A percentile compares a stretch with the other conserved stretches of the same genome.
These are phyloP conservation scores for Saccharomycopsis amapae DNA, from an alignment of 805 yeast genomes.

Conservation along the genomic window DNA sequence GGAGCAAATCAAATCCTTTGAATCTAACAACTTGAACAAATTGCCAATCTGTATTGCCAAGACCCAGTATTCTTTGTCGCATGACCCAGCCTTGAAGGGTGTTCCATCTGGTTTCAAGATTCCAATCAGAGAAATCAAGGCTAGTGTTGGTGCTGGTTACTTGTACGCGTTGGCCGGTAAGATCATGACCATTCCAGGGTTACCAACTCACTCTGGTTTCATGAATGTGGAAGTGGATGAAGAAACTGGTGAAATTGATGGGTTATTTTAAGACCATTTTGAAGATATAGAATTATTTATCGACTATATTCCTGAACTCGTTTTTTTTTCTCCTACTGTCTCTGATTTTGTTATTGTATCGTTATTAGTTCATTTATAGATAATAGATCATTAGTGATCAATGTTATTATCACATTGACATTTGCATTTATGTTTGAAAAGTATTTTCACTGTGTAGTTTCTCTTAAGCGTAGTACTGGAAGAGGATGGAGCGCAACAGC, in stretches of 20 bases:
- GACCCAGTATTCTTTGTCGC: slow-evolving; percentile 94
- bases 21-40: slow-evolving; percentile 80
- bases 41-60: slow-evolving; percentile 95
- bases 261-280: slow-evolving; percentile 52
- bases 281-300: neutral
- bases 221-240: slow-evolving; percentile 91
- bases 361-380: too few relatives aligned
- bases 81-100: slow-evolving; percentile 88
- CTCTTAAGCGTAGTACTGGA: too few relatives aligned
- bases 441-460: too few relatives aligned
- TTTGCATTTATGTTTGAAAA: too few relatives aligned
- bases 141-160: slow-evolving; percentile 95
- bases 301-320: too few relatives aligned
- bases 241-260: slow-evolving; percentile 86
- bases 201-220: slow-evolving; percentile 93
- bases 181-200: slow-evolving; percentile 95
- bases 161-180: slow-evolving; percentile 95
- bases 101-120: slow-evolving; percentile 91
- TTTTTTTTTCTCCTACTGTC: too few relatives aligned
- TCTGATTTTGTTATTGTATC: too few relatives aligned
- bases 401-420: too few relatives aligned
- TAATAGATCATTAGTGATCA: too few relatives aligned
- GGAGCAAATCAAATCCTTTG: slow-evolving; percentile 72
- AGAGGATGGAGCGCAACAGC: too few relatives aligned
- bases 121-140: slow-evolving; percentile 91